phyloP scores from a whole-genome alignment of 805 yeast species.

The Cyberlindnera amylophila region DNA sequence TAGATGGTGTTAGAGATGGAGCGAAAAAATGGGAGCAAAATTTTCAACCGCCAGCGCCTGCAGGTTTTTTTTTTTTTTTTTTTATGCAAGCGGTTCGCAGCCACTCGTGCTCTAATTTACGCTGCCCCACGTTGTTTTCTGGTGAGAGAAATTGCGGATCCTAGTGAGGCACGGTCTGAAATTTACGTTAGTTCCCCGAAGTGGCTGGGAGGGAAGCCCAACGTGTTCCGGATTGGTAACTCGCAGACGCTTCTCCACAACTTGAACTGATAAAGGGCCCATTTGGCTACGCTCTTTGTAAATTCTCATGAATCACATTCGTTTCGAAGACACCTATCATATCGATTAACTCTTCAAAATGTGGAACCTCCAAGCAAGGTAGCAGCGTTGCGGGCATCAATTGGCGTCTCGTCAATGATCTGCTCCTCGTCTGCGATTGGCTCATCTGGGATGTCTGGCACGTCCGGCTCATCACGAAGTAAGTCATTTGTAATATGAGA shows the following conservation, averaged over 20 bases:
- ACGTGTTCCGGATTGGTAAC: too few species aligned
- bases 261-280: too few species aligned
- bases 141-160: too few species aligned
- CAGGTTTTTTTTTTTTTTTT: conserved; percentile 7
- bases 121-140: too few species aligned
- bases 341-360: conserved; percentile 35
- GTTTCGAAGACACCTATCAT: not conserved
- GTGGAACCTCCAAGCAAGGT: conserved; percentile 72
- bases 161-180: too few species aligned
- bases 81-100: not conserved
- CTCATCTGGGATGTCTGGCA: conserved; percentile 5
- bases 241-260: too few species aligned
- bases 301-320: not conserved
- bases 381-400: conserved; percentile 86
- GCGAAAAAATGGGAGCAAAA: conserved; percentile 10
- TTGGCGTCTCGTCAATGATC: conserved; percentile 33
- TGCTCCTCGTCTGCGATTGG: conserved; percentile 23
- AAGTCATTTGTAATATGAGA: conserved; percentile 31
- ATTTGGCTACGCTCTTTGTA: too few species aligned
- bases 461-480: conserved; percentile 11
- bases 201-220: too few species aligned
- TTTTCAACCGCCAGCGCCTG: conserved; percentile 11
- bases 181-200: too few species aligned
- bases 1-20: conserved; percentile 1
- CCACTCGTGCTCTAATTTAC: too few species aligned